Base-by-base conservation (phyloP, 352 stramenopile species). In the Globisporangium parvum region DNA sequence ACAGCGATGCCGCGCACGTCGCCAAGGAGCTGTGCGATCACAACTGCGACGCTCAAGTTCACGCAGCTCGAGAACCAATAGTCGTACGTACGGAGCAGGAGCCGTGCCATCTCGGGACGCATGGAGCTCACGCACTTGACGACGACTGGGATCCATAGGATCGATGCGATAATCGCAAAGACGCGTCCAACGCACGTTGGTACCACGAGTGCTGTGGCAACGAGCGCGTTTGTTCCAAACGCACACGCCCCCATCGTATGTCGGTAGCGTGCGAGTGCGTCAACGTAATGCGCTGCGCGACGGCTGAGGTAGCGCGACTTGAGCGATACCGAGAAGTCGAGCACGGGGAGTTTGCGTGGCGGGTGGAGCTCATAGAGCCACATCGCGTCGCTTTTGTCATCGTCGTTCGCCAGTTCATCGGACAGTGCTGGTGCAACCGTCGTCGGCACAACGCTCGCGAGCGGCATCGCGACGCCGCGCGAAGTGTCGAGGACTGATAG, bases 311-410 rank as follows among this genome's bases (percentile, higher is more conserved):
- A 54, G 3, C 46, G 35, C n/a, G 54, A 54, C 12, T 47, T 9
- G 33, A 60, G 26, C 46, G 54, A 54, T 15, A 53, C 5, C 23
- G 45, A 60, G 42, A 49, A 23, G 11, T 60, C 46, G 15, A 60
- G 2, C 26, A 18, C 53, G 10, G 46, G 46, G 24, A 60, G 54
- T 21, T 18, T 6, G 21, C 15, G 15, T 4, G 37, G 15, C 45
- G 51, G 51, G 3, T 10, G 39, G 15, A 57, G 24, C 37, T 57
- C 51, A 18, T 50, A 57, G 17, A 57, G 28, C 40, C 51, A 28
- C 31, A 37, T 37, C 31, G 31, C 31, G 31, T 37, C 6, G 1
- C 10, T 37, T 10, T 12, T 37, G 31, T 8, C 28, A 33, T 33
- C 28, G 28, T n/a, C n/a, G n/a, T n/a, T n/a, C n/a, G n/a, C n/a